Conservation (phyloP, 1,284 basidiomycete genomes). For the Mycena citricolor region DNA sequence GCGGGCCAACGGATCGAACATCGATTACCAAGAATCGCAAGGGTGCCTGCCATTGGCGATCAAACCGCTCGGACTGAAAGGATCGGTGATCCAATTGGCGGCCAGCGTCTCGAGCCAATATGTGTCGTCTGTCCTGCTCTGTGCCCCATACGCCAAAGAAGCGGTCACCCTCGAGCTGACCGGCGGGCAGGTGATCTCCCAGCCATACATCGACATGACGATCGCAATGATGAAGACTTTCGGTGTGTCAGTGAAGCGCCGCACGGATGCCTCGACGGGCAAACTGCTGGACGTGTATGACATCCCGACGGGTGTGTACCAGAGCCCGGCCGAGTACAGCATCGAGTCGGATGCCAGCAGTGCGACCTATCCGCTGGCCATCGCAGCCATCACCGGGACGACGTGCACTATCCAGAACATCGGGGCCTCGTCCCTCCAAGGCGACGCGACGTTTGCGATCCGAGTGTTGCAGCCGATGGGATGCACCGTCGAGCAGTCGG, state of each 20-base stretch:
- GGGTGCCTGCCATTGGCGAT: constrained; percentile 93
- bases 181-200: constrained; percentile 94
- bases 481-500: constrained; percentile 87
- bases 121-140: constrained; percentile 94
- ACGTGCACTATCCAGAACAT: constrained; percentile 93
- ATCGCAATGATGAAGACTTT: constrained; percentile 98
- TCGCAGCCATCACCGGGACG: constrained; percentile 95
- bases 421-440: constrained; percentile 88
- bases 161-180: constrained; percentile 86
- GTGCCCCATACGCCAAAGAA: constrained; percentile 89
- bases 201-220: constrained; percentile 99
- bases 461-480: constrained; percentile 96
- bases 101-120: constrained; percentile 98
- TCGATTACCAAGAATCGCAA: constrained; percentile 77
- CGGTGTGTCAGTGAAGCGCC: constrained; percentile 77
- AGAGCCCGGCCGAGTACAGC: constrained; percentile 79
- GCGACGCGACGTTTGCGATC: constrained; percentile 93
- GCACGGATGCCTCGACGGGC: constrained; percentile 63
- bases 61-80: constrained; percentile 79
- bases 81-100: constrained; percentile 84
- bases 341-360: constrained; percentile 97
- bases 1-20: constrained; percentile 74
- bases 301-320: constrained; percentile 83
- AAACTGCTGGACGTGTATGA: constrained; percentile 79
- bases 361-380: constrained; percentile 95